Evolutionary conservation across 2,329 filamentous ascomycete genomes (phyloP), one percentile per base, ranked within the genome.

Genomic region (Aspergillus sp.): DNA sequence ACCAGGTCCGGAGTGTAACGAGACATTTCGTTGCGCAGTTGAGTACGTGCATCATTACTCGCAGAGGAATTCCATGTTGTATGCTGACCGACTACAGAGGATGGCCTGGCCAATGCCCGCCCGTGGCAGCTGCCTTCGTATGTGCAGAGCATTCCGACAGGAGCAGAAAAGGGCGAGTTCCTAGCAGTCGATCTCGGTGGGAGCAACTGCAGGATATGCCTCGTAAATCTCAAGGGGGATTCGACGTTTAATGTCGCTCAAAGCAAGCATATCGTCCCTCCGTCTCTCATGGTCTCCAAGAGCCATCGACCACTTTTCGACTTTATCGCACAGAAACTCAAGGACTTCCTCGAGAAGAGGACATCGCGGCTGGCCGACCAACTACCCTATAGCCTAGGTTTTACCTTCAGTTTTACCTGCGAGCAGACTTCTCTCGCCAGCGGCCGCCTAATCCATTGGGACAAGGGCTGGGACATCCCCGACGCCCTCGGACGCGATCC

Each of bases 391-490:
- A 62, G 59, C 8, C 46, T 69, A 15, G 67, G 67, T 3, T 68
- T 69, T 50, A 69, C 67, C 15, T 69, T 69, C 47, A 68, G 66
- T 47, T 69, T 69, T 45, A 66, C 66, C 28, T 68, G 60, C 19
- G 61, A 67, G 31, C 64, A 69, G 28, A 63, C 62, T 2, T 67
- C 65, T 11, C 66, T 69, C 13, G 62, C 59, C 11, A 54, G 57
- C 15, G 64, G 66, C 15, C 57, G 47, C 19, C 63, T 69, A 3
- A 62, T 68, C 28, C 66, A 60, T 31, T 69, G 67, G 67, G 66
- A 68, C 30, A 69, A 69, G 53, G 63, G 66, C 15, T 69, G 66
- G 66, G 63, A 69, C 62, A 69, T 69, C 17, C 66, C 67, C 11
- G 65, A 66, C 7, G 67, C 67, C 2, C 13, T 69, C 2, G 67